Evolutionary conservation across 495 filamentous ascomycete genomes (phyloP), one percentile per base, ranked within the genome.

Genomic region (Trichoderma orchidacearum): DNA sequence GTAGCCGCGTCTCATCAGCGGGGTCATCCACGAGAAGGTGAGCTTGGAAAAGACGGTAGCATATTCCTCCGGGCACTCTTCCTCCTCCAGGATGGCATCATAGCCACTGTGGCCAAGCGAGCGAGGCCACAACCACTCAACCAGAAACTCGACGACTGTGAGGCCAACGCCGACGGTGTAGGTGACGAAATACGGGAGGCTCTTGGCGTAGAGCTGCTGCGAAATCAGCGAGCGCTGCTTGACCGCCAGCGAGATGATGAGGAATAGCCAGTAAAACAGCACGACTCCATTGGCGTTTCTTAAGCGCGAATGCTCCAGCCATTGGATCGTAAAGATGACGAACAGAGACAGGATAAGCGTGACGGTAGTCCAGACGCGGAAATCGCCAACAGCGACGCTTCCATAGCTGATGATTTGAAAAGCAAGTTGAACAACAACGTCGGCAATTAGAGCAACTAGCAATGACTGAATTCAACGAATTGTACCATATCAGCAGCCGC

Each of bases 1-100:
- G 70, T 99, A 96, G 17, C 94, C 94, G 71, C 85, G 83, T 63
- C 85, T 90, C 94, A 99, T 99, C 80, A 97, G 71, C 15, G 92
- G 90, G 0, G 94, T 99, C 89, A 99, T 96, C 94, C 94, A 99
- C 56, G 87, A 82, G 67, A 99, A 99, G 9, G 92, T 95, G 30
- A 99, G 80, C 35, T 87, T 81, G 9, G 92, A 96, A 71, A 97
- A 97, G 48, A 97, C 77, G 55, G 91, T 89, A 23, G 94, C 90
- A 71, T 95, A 94, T 73, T 97, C 91, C 31, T 85, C 84, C 0
- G 94, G 94, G 62, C 93, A 97, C 72, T 96, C 91, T 57, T 90
- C 88, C 41, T 76, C 72, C 55, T 93, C 89, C n/a, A 85, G 83
- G 56, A 97, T 67, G 2, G 82, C 86, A 64, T 90, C 84, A 68